A percentile compares a stretch with the other conserved stretches of the same genome.
Conservation (phyloP, 805 yeast genomes). For the Saturnispora saitoi region DNA sequence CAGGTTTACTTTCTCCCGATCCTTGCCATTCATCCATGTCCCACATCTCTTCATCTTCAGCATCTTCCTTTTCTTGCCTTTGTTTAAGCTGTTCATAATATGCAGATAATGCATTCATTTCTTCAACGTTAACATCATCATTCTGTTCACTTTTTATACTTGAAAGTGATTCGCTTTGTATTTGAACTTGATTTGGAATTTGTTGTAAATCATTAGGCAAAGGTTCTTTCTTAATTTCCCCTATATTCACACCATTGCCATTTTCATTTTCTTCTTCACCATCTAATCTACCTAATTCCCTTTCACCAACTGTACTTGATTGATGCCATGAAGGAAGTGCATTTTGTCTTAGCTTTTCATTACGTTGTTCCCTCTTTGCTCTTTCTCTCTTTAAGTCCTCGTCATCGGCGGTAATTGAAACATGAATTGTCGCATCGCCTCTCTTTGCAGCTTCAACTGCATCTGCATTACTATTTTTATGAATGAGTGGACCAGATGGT, state of each 20-base stretch:
- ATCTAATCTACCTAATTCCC: conserved; percentile 46
- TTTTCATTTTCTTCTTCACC: conserved; percentile 36
- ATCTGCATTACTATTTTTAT: conserved; percentile 24
- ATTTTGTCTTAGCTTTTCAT: conserved; percentile 73
- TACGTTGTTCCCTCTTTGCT: conserved; percentile 57
- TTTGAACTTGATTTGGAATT: background rate
- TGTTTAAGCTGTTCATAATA: conserved; percentile 73
- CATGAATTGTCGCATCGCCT: conserved; percentile 81
- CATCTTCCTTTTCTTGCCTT: conserved; percentile 56
- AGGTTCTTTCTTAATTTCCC: background rate
- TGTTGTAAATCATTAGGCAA: background rate
- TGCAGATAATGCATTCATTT: conserved; percentile 63
- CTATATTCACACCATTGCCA: background rate
- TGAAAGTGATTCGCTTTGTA: background rate
- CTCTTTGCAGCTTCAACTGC: conserved; percentile 28
- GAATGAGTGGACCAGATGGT: conserved; percentile 5
- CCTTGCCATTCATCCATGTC: conserved; percentile 7
- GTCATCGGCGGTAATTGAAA: conserved; percentile 81
- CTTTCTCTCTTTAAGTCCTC: conserved; percentile 58
- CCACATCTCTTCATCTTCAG: conserved; percentile 39
- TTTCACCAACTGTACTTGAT: conserved; percentile 77
- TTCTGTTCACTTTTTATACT: background rate
- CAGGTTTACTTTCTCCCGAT: background rate
- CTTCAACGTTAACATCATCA: conserved; percentile 34
- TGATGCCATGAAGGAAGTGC: conserved; percentile 97